phyloP scores from a whole-genome alignment of 1,139 yeast genomes.

The Suhomyces anneliseae region DNA sequence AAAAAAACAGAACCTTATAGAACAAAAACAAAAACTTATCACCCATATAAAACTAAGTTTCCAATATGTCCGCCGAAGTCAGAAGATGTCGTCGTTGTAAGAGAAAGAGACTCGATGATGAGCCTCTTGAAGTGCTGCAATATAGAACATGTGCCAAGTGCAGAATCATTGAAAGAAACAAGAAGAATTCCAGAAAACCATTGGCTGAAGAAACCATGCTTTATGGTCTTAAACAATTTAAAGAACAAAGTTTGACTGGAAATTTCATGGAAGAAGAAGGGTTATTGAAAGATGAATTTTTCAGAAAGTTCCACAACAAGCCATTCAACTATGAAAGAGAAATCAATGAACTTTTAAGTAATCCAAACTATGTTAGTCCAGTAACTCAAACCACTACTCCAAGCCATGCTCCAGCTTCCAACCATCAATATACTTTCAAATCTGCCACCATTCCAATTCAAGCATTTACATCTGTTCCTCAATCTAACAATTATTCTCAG shows the following conservation, averaged over 20 bases:
- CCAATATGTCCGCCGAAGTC: slow-evolving; percentile 16
- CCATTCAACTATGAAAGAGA: slow-evolving; percentile 19
- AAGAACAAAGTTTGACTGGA: slow-evolving; percentile 41
- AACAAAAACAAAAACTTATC: not conserved
- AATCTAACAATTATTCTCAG: not conserved
- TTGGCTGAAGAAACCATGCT: slow-evolving; percentile 52
- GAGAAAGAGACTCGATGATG: slow-evolving; percentile 57
- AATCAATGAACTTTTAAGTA: slow-evolving; percentile 16
- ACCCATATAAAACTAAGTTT: not conserved
- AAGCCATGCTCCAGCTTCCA: slow-evolving; percentile 8
- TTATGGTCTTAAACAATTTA: slow-evolving; percentile 49
- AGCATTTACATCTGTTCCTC: slow-evolving; percentile 8
- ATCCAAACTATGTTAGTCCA: slow-evolving; percentile 17
- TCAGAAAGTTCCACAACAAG: slow-evolving; percentile 18
- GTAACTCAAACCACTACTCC: slow-evolving; percentile 8
- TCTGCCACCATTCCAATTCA: slow-evolving; percentile 10
- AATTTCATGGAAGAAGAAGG: slow-evolving; percentile 44
- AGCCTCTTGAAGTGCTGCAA: slow-evolving; percentile 58
- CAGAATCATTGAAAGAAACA: slow-evolving; percentile 54
- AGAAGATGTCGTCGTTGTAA: slow-evolving; percentile 62
- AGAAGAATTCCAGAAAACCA: slow-evolving; percentile 47
- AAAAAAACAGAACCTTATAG: not conserved
- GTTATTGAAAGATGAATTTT: slow-evolving; percentile 18
- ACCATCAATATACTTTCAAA: slow-evolving; percentile 13
- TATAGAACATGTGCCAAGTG: slow-evolving; percentile 63